phyloP scores from a whole-genome alignment of 2,329 filamentous ascomycete genomes.

The Penicillium sp. region DNA sequence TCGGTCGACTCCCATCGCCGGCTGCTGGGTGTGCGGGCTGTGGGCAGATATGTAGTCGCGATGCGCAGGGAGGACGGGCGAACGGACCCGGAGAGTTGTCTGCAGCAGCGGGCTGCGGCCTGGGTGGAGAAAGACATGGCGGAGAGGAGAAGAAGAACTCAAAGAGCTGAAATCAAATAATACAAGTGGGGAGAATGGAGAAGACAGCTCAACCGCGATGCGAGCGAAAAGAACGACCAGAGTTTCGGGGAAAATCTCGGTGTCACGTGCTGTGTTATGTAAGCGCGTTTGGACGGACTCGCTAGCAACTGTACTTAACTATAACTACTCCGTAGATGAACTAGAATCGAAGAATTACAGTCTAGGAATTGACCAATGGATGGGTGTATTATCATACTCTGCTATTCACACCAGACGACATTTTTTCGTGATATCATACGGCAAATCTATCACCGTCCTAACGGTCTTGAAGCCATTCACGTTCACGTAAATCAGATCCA shows the following conservation, averaged over 20 bases:
- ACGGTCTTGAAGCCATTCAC: conserved; percentile 16
- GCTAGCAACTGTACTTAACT: too few species aligned
- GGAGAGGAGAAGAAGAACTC: conserved; percentile 7
- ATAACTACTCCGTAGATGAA: background rate
- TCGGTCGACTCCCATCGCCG: conserved; percentile 88
- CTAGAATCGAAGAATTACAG: background rate
- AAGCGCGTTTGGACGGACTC: too few species aligned
- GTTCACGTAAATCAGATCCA: conserved; percentile 3
- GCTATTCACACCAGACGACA: conserved; percentile 21
- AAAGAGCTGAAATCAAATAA: conserved; percentile 3
- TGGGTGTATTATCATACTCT: conserved; percentile 21
- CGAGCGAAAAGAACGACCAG: conserved; percentile 27
- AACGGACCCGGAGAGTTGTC: conserved; percentile 37
- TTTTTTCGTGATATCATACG: conserved; percentile 31
- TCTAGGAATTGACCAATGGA: conserved; percentile 10
- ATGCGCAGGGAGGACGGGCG: conserved; percentile 39
- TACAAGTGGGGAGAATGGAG: conserved; percentile 12
- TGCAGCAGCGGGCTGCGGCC: conserved; percentile 40
- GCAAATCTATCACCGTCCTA: conserved; percentile 25
- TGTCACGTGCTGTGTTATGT: conserved; percentile 25
- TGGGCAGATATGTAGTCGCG: conserved; percentile 33
- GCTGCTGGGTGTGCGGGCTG: conserved; percentile 43
- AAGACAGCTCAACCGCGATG: conserved; percentile 20
- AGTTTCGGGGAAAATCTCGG: conserved; percentile 32
- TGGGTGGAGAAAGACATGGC: conserved; percentile 40